Conservation (phyloP, 805 yeast genomes). For the Schwanniomyces polymorphus region DNA sequence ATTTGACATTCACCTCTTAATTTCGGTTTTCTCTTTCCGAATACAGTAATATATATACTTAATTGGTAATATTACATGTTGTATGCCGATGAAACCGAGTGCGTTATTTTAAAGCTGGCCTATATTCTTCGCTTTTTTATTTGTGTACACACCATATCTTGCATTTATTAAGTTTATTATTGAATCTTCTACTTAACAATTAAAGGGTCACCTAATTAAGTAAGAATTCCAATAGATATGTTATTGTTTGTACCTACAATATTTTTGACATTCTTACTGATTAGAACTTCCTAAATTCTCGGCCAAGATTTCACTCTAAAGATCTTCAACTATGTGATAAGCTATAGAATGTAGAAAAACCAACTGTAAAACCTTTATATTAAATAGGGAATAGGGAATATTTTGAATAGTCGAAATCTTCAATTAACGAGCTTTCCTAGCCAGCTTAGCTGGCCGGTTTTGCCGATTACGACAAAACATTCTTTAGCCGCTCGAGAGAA, state of each 20-base stretch:
- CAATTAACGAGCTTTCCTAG: not conserved
- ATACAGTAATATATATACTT: not conserved
- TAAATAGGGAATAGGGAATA: not conserved
- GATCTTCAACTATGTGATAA: no score
- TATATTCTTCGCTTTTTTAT: not conserved
- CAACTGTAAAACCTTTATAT: not conserved
- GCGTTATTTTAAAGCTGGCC: not conserved
- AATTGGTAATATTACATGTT: not conserved
- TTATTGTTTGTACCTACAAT: no score
- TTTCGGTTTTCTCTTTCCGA: not conserved
- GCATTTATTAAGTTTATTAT: not conserved
- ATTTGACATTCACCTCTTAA: not conserved
- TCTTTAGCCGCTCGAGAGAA: not conserved
- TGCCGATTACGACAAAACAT: not conserved
- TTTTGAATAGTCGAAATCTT: not conserved
- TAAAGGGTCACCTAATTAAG: no score
- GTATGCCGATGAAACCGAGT: not conserved
- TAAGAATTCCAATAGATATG: no score
- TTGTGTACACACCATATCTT: not conserved
- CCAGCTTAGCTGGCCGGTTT: not conserved
- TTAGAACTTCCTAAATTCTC: no score
- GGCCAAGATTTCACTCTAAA: no score
- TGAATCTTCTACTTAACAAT: no score
- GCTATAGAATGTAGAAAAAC: not conserved
- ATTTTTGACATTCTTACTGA: no score